Conservation (phyloP, 2,329 filamentous ascomycete species). For the Pseudonectria buxi region DNA sequence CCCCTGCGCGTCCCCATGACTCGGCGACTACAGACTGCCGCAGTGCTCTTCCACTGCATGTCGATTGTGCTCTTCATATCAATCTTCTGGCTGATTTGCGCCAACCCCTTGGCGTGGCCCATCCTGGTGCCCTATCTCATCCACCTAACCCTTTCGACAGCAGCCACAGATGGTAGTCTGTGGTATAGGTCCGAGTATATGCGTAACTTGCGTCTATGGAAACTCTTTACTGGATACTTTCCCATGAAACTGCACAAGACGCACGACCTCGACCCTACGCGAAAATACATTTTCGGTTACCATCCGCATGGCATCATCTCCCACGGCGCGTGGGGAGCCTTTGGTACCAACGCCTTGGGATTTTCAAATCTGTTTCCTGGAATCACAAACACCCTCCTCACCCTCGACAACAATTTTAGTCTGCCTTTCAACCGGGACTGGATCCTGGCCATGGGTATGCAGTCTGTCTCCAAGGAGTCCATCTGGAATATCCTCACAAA, state of each 20-base stretch:
- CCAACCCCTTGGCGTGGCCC: conserved; percentile 89
- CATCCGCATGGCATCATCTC: conserved; percentile 97
- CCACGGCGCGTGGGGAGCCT: conserved; percentile 89
- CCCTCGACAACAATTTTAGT: conserved; percentile 92
- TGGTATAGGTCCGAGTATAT: conserved; percentile 68
- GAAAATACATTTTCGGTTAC: conserved; percentile 96
- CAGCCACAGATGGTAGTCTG: conserved; percentile 68
- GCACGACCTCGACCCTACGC: conserved; percentile 65
- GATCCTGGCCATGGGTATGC: conserved; percentile 78
- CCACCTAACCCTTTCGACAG: conserved; percentile 73
- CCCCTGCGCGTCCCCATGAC: conserved; percentile 67
- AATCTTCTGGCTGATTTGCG: conserved; percentile 83
- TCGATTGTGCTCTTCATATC: conserved; percentile 65
- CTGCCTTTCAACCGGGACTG: conserved; percentile 94
- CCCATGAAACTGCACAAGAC: conserved; percentile 84
- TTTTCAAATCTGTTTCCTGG: conserved; percentile 86
- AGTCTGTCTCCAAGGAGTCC: conserved; percentile 83
- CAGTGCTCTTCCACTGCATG: conserved; percentile 68
- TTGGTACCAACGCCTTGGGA: conserved; percentile 81
- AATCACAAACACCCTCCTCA: conserved; percentile 89
- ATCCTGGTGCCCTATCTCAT: conserved; percentile 69
- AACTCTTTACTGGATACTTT: conserved; percentile 86
- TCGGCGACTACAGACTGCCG: conserved; percentile 68
- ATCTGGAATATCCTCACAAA: conserved; percentile 82
- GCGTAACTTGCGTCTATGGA: conserved; percentile 72